These are phyloP conservation scores for Cytidiella melzeri DNA, from an alignment of 768 basidiomycete genomes.

Conservation along the genomic window DNA sequence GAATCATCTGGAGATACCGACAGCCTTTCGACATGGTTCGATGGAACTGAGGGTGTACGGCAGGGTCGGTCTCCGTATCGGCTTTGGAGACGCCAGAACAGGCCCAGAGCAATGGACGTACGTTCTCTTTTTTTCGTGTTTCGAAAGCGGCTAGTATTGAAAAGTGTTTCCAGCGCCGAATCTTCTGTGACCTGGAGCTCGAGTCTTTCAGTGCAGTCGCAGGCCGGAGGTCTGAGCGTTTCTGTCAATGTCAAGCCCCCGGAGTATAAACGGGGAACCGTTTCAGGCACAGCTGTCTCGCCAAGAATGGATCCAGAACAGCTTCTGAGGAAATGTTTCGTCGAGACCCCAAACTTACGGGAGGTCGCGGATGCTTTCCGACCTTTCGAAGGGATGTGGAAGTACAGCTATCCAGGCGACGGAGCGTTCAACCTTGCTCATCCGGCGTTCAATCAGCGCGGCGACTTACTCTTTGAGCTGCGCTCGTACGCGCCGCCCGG, in stretches of 20 bases:
- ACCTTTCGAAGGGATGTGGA: slow-evolving; percentile 25
- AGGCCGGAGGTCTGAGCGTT: slow-evolving; percentile 20
- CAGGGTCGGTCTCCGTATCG: slow-evolving; percentile 17
- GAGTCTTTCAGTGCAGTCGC: slow-evolving; percentile 15
- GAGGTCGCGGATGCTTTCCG: slow-evolving; percentile 20
- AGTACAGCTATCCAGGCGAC: slow-evolving; percentile 19
- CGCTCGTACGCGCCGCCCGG: slow-evolving; percentile 11
- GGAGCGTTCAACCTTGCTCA: slow-evolving; percentile 24
- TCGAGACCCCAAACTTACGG: slow-evolving; percentile 17
- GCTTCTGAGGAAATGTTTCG: slow-evolving; percentile 19
- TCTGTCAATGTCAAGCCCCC: slow-evolving; percentile 7
- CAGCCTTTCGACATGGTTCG: slow-evolving; percentile 16
- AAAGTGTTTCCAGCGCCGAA: slow-evolving; percentile 14
- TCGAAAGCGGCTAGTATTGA: background rate
- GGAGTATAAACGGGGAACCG: slow-evolving; percentile 4
- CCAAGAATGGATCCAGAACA: slow-evolving; percentile 16
- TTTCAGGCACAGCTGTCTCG: slow-evolving; percentile 8
- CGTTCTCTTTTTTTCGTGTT: background rate
- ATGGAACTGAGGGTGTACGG: slow-evolving; percentile 22
- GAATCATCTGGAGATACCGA: slow-evolving; percentile 25
- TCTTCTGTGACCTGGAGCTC: slow-evolving; percentile 21
- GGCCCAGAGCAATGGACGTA: slow-evolving; percentile 15
- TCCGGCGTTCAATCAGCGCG: slow-evolving; percentile 25
- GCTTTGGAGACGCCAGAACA: too few relatives aligned
- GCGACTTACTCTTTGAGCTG: slow-evolving; percentile 27